A percentile compares a stretch with the other conserved stretches of the same genome.
phyloP scores from a whole-genome alignment of 2,329 filamentous ascomycete species.

The Aspergillus sp. region DNA sequence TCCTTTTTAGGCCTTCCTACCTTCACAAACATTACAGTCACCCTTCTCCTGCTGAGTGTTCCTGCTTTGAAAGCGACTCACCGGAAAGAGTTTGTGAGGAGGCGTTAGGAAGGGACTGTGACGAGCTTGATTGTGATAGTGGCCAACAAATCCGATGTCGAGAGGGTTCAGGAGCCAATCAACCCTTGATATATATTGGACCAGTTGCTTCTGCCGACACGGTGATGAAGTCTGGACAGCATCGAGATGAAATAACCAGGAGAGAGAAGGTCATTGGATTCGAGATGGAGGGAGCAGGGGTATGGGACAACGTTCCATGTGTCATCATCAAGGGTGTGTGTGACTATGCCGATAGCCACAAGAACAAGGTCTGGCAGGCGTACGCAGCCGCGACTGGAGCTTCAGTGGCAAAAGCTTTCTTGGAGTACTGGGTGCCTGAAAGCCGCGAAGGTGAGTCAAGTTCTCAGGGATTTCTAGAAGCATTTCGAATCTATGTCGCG shows the following conservation, averaged over 20 bases:
- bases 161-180: background rate
- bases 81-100: slow-evolving; percentile 21
- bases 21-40: slow-evolving; percentile 1
- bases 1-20: slow-evolving; percentile 1
- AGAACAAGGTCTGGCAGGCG: too few species aligned
- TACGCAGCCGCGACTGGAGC: too few species aligned
- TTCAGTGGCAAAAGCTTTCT: background rate
- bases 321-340: background rate
- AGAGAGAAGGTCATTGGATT: too few species aligned
- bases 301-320: too few species aligned
- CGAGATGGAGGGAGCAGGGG: too few species aligned
- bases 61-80: background rate
- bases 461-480: background rate
- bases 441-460: background rate
- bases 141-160: background rate
- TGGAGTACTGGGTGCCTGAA: background rate
- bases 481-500: background rate
- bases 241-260: too few species aligned
- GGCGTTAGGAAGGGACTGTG: slow-evolving; percentile 7
- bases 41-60: background rate
- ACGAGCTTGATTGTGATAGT: slow-evolving; percentile 17
- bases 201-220: background rate
- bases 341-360: background rate
- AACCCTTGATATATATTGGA: background rate
- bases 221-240: too few species aligned